These are phyloP conservation scores for Aspergillus sclerotialis DNA, from an alignment of 2,329 filamentous ascomycete species.

Conservation along the genomic window DNA sequence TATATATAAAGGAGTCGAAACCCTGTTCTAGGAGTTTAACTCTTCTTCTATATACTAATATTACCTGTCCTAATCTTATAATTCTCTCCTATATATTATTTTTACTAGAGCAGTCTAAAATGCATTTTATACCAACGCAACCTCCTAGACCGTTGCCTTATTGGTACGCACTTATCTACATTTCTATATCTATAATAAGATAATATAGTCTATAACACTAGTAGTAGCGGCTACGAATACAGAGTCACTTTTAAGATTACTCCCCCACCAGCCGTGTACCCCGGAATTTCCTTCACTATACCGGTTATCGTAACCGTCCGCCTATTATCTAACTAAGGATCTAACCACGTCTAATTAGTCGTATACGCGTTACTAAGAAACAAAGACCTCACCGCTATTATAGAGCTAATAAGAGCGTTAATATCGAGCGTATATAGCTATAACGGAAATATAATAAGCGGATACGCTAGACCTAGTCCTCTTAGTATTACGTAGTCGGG, in stretches of 20 bases:
- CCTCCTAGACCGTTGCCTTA: too few relatives aligned
- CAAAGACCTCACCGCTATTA: conserved; percentile 15
- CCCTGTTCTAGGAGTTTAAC: too few relatives aligned
- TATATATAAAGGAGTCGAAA: too few relatives aligned
- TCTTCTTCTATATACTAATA: too few relatives aligned
- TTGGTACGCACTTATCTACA: too few relatives aligned
- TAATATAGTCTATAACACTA: too few relatives aligned
- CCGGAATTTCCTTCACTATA: conserved; percentile 21
- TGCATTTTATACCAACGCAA: too few relatives aligned
- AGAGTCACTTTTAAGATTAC: conserved; percentile 23
- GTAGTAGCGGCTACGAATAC: conserved; percentile 24
- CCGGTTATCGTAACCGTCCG: conserved; percentile 24
- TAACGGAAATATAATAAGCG: conserved; percentile 20
- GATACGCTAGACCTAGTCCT: conserved; percentile 22
- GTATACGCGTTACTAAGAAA: conserved; percentile 21
- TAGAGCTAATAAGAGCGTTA: conserved; percentile 19
- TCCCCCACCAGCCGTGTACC: conserved; percentile 20
- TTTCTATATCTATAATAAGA: too few relatives aligned
- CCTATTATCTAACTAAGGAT: conserved; percentile 17
- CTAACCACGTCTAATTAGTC: conserved; percentile 18
- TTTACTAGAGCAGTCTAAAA: too few relatives aligned
- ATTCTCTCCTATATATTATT: too few relatives aligned
- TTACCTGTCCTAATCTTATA: too few relatives aligned
- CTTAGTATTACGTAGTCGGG: conserved; percentile 26
- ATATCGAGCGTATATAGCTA: conserved; percentile 27